Evolutionary conservation across 2,329 filamentous ascomycete genomes (phyloP), one percentile per base, ranked within the genome.

Genomic region (Claviceps capensis): DNA sequence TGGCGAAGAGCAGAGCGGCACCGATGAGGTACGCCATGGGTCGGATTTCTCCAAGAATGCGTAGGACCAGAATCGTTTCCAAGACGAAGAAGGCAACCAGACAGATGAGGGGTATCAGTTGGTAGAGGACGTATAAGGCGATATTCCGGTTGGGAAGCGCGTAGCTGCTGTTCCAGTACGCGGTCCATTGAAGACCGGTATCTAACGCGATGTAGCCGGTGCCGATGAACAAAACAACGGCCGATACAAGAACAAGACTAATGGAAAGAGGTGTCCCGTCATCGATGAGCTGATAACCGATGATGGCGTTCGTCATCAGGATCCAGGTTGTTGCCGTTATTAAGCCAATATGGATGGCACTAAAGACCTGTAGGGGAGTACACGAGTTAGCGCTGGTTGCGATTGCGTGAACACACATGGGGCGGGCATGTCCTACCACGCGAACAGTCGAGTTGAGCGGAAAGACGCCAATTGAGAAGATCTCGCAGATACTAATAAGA

Each of bases 121-220:
- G 88, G 65, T 97, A 98, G 8, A 97, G 76, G 13, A 95, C 88
- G 65, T 98, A 98, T 46, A 98, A 82, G 14, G 86, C 86, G 61
- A 95, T 88, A 57, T 86, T 82, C 56, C 83, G 81, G 67, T 87
- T 82, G 34, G 82, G 78, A 2, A 73, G 65, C 0, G 68, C 60
- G 23, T 74, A 70, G 55, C 81, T 85, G 36, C 71, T 69, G 55
- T 85, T 68, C 74, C 88, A 98, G 65, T 83, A 83, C 46, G 78
- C 78, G 0, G 91, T 95, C 82, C 87, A 97, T 58, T 75, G 72
- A 65, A 88, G 90, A 16, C 86, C 91, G 0, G 91, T 97, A 65
- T 98, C 93, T 56, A 98, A 83, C 13, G 89, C 86, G 63, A 98
- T 94, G 67, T 96, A 98, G 37, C 90, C 91, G 1, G 90, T 95